A percentile compares a stretch with the other conserved stretches of the same genome.
These are phyloP conservation scores for Epithemia pelagica DNA, from an alignment of 108 stramenopile genomes.

Conservation along the genomic window DNA sequence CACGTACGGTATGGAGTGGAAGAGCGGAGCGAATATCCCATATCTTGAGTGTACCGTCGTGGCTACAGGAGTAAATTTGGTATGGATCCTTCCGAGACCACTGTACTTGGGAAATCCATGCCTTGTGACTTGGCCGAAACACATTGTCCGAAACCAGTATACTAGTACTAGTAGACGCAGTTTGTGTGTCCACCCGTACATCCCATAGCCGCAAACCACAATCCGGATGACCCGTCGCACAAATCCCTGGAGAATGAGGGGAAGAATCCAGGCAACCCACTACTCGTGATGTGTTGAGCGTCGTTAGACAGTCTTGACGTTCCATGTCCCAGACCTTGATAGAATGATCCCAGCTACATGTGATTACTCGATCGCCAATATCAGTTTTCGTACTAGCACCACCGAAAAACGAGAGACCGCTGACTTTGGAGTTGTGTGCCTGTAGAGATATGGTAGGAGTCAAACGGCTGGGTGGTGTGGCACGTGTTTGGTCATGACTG, in stretches of 20 bases:
- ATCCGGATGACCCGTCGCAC: slow-evolving; percentile 79
- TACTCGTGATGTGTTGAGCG: slow-evolving; percentile 77
- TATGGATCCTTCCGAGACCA: slow-evolving; percentile 79
- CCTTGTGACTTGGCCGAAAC: slow-evolving; percentile 72
- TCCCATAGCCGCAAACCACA: slow-evolving; percentile 74
- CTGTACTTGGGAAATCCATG: slow-evolving; percentile 75
- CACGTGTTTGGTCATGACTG: not conserved
- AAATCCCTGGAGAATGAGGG: slow-evolving; percentile 56
- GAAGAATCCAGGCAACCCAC: slow-evolving; percentile 67
- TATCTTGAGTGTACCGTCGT: slow-evolving; percentile 86
- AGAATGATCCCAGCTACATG: slow-evolving; percentile 77
- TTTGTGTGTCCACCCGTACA: slow-evolving; percentile 19
- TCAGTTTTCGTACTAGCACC: not conserved
- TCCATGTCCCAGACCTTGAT: slow-evolving; percentile 70
- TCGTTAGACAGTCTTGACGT: slow-evolving; percentile 65
- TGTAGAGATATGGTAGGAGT: slow-evolving; percentile 11
- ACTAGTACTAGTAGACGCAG: not conserved
- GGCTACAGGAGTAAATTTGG: slow-evolving; percentile 70
- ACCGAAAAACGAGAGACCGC: slow-evolving; percentile 64
- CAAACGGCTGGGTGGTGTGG: slow-evolving; percentile 5
- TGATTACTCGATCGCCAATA: slow-evolving; percentile 34
- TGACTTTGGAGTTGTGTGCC: slow-evolving; percentile 70
- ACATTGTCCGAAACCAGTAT: slow-evolving; percentile 26
- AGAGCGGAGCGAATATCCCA: slow-evolving; percentile 92
- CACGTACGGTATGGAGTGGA: slow-evolving; percentile 85